Conservation (phyloP, 1,139 yeast species). For the Pichia sp. region DNA sequence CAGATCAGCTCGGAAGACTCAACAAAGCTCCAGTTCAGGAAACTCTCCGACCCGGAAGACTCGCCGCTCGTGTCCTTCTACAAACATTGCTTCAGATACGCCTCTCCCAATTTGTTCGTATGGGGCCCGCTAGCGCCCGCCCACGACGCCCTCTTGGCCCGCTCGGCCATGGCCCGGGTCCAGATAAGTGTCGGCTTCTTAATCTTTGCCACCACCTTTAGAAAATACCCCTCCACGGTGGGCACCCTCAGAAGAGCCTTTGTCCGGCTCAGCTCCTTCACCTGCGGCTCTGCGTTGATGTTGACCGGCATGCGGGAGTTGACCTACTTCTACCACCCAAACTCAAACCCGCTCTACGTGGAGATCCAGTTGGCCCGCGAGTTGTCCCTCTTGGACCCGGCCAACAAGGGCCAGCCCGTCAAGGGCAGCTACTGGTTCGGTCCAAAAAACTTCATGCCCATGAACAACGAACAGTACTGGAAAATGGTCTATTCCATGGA, state of each 20-base stretch:
- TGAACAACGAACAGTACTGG: conserved; percentile 25
- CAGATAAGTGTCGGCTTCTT: conserved; percentile 25
- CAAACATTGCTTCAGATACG: conserved; percentile 26
- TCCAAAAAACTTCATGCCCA: conserved; percentile 31
- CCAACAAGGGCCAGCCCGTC: conserved; percentile 18
- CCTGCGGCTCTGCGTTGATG: conserved; percentile 15
- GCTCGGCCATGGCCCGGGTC: conserved; percentile 22
- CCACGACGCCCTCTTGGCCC: conserved; percentile 27
- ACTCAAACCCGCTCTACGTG: conserved; percentile 27
- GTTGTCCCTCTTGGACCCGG: conserved; percentile 15
- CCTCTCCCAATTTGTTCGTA: conserved; percentile 27
- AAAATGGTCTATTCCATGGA: conserved; percentile 21
- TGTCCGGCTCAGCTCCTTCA: conserved; percentile 7
- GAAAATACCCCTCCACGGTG: conserved; percentile 11
- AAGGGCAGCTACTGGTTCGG: conserved; percentile 27
- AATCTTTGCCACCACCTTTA: conserved; percentile 18
- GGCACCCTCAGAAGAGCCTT: conserved; percentile 7
- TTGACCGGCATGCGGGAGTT: conserved; percentile 16
- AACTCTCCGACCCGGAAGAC: conserved; percentile 27
- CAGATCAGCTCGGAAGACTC: conserved; percentile 13
- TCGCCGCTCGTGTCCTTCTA: conserved; percentile 15
- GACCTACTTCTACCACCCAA: conserved; percentile 14
- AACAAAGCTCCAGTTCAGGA: conserved; percentile 17
- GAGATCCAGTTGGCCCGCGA: conserved; percentile 28
- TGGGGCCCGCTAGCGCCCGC: conserved; percentile 33